A percentile compares a stretch with the other conserved stretches of the same genome.
Evolutionary conservation across 768 basidiomycete species (phyloP).

Genomic region (Suillus spraguei): DNA sequence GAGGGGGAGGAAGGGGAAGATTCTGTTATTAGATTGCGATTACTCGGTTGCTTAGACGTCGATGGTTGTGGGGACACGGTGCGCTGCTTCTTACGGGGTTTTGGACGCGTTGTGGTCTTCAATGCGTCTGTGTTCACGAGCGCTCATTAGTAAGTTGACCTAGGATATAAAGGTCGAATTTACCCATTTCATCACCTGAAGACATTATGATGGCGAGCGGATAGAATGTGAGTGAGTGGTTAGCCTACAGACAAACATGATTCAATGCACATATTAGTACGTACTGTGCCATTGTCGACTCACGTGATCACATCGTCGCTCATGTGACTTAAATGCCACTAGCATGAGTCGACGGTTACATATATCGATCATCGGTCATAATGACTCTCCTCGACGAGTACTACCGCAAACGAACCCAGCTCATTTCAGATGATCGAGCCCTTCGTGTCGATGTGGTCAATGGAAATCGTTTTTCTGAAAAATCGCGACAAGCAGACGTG

Average conservation of each 20-base stretch:
- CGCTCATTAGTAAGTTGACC: conserved; percentile 8
- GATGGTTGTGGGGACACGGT: conserved; percentile 18
- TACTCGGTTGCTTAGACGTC: conserved; percentile 19
- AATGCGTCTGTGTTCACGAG: conserved; percentile 2
- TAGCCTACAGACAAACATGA: neutral
- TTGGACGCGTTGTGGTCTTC: conserved; percentile 20
- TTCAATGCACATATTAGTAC: no score
- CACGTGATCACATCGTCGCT: conserved; percentile 16
- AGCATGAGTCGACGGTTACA: neutral
- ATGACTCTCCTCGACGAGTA: conserved; percentile 24
- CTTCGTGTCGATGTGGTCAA: conserved; percentile 46
- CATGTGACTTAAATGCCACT: conserved; percentile 11
- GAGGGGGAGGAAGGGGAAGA: neutral
- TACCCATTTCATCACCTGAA: conserved; percentile 36
- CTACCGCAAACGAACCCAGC: conserved; percentile 26
- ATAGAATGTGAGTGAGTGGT: neutral
- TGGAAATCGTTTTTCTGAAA: conserved; percentile 6
- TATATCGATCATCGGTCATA: neutral
- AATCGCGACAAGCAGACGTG: conserved; percentile 52
- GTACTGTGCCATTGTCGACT: neutral
- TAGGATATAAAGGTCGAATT: conserved; percentile 13
- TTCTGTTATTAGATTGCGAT: conserved; percentile 5
- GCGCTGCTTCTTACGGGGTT: conserved; percentile 23
- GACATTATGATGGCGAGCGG: conserved; percentile 22
- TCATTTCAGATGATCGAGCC: conserved; percentile 46